Evolutionary conservation across 1,284 basidiomycete species (phyloP), one percentile per base, ranked within the genome.

Genomic region (Irpex sp.): DNA sequence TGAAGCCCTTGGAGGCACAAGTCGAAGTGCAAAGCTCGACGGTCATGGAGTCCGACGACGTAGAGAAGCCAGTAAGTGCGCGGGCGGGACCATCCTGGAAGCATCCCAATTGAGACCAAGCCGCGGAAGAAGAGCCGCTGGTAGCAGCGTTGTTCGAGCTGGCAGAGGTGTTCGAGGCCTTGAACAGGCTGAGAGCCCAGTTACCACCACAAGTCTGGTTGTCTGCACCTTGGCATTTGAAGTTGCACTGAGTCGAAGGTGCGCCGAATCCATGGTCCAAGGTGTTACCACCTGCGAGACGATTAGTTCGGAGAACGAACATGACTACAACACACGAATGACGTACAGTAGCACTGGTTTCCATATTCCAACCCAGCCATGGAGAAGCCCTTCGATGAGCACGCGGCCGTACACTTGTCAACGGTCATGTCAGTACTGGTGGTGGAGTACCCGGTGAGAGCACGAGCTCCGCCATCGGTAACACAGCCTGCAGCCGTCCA

Each of bases 341-440:
- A 21, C 33, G 5, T 26, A 54, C 70, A 71, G 67, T 71, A 71
- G 68, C 70, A 71, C 66, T 71, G 69, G 57, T 63, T 61, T 58
- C 67, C 62, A 65, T 66, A 71, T 66, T 71, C 70, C 55, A 69
- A 57, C 17, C 70, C 70, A 56, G 70, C 69, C 37, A 70, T 60
- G 43, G 64, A 56, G 67, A 68, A 68, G 33, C 70, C 70, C 58
- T 66, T 61, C 33, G 66, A 62, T 49, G 63, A 61, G 62, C 68
- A 67, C 4, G 61, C 61, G 49, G 64, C 59, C 35, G 63, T 51
- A 54, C 68, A 68, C 3, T 56, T 49, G 5, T 47, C 58, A 53
- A 61, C 19, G 26, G 66, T 69, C 61, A 67, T 65, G 39, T 57
- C 17, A 50, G 68, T 56, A 57, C 55, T 64, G 37, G 63, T 54